Percentiles rank a stretch among this genome's conserved stretches.
phyloP scores from a whole-genome alignment of 1,139 yeast genomes.

The Chernovozyma aurita region DNA sequence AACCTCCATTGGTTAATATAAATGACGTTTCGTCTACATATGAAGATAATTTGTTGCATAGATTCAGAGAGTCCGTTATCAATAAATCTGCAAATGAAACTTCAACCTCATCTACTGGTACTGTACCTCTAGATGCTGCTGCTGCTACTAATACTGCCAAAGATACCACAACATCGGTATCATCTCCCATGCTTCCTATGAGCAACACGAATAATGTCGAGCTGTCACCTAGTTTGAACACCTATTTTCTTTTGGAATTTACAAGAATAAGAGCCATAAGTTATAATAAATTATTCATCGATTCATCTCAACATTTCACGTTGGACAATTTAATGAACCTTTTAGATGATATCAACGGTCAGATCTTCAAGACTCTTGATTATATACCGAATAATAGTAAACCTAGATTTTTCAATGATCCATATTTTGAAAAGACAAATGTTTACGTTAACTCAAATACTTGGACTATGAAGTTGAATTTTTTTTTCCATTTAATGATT shows the following conservation, averaged over 20 bases:
- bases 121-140: background rate
- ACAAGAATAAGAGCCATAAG: conserved; percentile 26
- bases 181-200: too few species aligned
- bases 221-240: conserved; percentile 16
- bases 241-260: conserved; percentile 16
- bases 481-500: conserved; percentile 32
- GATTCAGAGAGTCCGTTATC: background rate
- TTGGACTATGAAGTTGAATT: conserved; percentile 24
- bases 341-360: conserved; percentile 18
- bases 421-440: conserved; percentile 7
- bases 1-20: conserved; percentile 48
- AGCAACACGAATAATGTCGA: too few species aligned
- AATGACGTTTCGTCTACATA: conserved; percentile 17
- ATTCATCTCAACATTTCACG: conserved; percentile 18
- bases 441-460: background rate
- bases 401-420: conserved; percentile 25
- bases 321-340: conserved; percentile 15
- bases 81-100: background rate
- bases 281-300: conserved; percentile 26
- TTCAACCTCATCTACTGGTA: background rate
- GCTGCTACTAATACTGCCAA: too few species aligned
- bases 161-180: too few species aligned
- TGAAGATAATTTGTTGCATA: background rate
- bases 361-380: conserved; percentile 16
- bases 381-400: conserved; percentile 13